phyloP scores from a whole-genome alignment of 2,329 filamentous ascomycete genomes.

The Hypoxylon sp. region DNA sequence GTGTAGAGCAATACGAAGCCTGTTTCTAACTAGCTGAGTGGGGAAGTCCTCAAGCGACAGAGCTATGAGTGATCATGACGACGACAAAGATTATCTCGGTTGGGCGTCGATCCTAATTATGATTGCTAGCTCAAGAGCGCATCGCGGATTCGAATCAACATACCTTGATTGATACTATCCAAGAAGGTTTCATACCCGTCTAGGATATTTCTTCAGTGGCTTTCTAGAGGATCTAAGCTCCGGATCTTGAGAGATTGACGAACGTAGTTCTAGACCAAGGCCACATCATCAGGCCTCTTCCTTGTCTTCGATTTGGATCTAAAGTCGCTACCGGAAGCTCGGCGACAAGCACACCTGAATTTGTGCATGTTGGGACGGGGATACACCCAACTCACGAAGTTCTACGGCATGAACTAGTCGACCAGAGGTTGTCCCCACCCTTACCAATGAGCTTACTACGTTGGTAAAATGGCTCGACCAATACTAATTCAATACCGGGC shows the following conservation, averaged over 20 bases:
- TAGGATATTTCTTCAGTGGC: not conserved
- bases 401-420: slow-evolving; percentile 2
- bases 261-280: slow-evolving; percentile 9
- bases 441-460: slow-evolving; percentile 32
- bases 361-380: slow-evolving; percentile 22
- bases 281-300: slow-evolving; percentile 5
- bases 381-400: slow-evolving; percentile 9
- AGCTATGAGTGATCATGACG: not conserved
- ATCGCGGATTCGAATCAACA: not conserved
- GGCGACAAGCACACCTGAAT: slow-evolving; percentile 13
- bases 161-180: not conserved
- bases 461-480: slow-evolving; percentile 2
- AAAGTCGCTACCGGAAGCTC: slow-evolving; percentile 21
- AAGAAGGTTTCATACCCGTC: slow-evolving; percentile 2
- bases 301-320: slow-evolving; percentile 2
- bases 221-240: not conserved
- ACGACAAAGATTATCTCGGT: slow-evolving; percentile 1
- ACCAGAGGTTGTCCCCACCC: slow-evolving; percentile 2
- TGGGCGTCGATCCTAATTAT: not conserved
- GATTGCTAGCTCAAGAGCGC: not conserved
- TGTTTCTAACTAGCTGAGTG: slow-evolving; percentile 2
- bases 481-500: slow-evolving; percentile 11
- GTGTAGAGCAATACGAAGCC: not conserved
- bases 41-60: slow-evolving; percentile 9
- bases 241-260: not conserved